phyloP scores from a whole-genome alignment of 495 filamentous ascomycete species.

The Cercophora newfieldiana region DNA sequence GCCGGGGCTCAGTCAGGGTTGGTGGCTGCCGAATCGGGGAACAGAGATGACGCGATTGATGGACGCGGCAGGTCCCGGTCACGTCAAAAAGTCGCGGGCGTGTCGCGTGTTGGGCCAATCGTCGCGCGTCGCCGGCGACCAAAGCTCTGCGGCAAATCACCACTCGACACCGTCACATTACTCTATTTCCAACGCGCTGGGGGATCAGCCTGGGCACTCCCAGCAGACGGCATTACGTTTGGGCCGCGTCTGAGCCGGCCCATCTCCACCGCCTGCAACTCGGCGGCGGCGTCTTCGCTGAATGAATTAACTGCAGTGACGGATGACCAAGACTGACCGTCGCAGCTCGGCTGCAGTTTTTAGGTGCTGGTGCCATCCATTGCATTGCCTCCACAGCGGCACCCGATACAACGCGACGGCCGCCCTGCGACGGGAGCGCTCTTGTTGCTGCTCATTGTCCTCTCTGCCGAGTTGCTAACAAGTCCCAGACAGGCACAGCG shows the following conservation, averaged over 20 bases:
- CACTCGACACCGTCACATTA: constrained; percentile 13
- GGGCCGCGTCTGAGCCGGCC: constrained; percentile 20
- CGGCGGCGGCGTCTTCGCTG: constrained; percentile 5
- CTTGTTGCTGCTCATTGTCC: background rate
- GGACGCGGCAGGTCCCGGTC: constrained; percentile 25
- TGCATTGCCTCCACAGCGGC: constrained; percentile 14
- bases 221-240: constrained; percentile 15
- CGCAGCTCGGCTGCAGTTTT: constrained; percentile 15
- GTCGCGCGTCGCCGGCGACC: constrained; percentile 19
- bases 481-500: background rate
- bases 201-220: constrained; percentile 19
- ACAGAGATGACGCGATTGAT: constrained; percentile 30
- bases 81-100: constrained; percentile 13
- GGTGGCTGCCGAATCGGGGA: constrained; percentile 8
- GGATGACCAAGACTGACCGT: constrained; percentile 10
- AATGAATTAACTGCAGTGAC: background rate
- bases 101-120: constrained; percentile 34
- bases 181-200: constrained; percentile 28
- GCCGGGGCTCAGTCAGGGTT: background rate
- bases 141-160: constrained; percentile 18
- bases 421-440: background rate
- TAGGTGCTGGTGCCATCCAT: background rate
- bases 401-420: constrained; percentile 2
- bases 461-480: background rate
- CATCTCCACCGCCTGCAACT: constrained; percentile 22